A percentile compares a stretch with the other conserved stretches of the same genome.
phyloP scores from a whole-genome alignment of 495 filamentous ascomycete genomes.

The Lasiosphaeriaceae sp. region DNA sequence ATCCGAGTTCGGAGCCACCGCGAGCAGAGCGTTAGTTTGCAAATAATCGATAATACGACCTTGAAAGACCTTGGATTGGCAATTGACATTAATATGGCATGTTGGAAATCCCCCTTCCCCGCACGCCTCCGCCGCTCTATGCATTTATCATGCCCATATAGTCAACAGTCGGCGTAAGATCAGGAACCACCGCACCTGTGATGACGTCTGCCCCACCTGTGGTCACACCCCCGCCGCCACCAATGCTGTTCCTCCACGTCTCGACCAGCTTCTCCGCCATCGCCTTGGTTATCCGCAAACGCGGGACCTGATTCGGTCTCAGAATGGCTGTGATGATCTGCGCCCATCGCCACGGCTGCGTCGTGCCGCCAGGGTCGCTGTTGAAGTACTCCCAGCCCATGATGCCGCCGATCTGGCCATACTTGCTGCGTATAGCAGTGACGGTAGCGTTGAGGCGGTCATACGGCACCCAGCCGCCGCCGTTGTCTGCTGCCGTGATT shows the following conservation, averaged over 20 bases:
- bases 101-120: neutral
- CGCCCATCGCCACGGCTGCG: conserved; percentile 69
- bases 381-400: conserved; percentile 92
- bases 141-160: conserved; percentile 28
- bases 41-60: neutral
- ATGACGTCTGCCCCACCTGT: neutral
- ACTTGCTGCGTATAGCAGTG: conserved; percentile 42
- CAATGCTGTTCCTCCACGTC: conserved; percentile 19
- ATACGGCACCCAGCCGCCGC: conserved; percentile 42
- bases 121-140: neutral
- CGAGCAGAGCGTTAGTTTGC: no score
- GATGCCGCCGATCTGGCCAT: conserved; percentile 68
- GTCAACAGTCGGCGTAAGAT: conserved; percentile 18
- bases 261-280: conserved; percentile 11
- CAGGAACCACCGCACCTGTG: neutral
- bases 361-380: conserved; percentile 52
- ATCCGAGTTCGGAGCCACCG: no score
- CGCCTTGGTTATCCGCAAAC: conserved; percentile 17
- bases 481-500: conserved; percentile 66
- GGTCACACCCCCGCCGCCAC: neutral
- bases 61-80: neutral
- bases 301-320: conserved; percentile 21
- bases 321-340: conserved; percentile 55
- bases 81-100: neutral
- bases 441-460: conserved; percentile 38